Conservation (phyloP, 192 early-diverging fungal genomes). For the Rhizoclosmatium sp. region DNA sequence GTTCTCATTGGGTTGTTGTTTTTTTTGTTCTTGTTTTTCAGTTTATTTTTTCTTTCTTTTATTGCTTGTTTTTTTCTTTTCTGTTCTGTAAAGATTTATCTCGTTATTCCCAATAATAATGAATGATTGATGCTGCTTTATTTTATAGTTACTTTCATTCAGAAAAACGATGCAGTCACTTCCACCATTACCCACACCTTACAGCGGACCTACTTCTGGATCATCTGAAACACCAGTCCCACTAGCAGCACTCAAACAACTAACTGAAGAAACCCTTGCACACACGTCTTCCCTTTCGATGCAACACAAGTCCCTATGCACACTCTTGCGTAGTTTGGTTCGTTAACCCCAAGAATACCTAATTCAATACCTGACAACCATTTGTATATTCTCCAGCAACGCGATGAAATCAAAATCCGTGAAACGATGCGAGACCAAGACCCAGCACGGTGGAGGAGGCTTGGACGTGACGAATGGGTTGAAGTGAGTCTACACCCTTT, state of each 20-base stretch:
- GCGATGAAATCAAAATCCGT: constrained; percentile 12
- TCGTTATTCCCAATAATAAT: too few species aligned
- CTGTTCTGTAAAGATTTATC: not conserved
- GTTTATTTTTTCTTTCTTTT: constrained; percentile 21
- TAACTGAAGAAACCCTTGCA: not conserved
- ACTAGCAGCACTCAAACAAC: not conserved
- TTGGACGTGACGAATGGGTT: constrained; percentile 12
- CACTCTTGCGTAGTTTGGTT: constrained; percentile 6
- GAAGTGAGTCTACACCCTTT: not conserved
- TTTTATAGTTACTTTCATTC: too few species aligned
- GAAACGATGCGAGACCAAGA: not conserved
- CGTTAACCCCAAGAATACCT: not conserved
- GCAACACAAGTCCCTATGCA: not conserved
- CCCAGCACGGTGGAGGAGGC: not conserved
- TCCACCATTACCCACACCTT: not conserved
- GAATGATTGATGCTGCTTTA: too few species aligned
- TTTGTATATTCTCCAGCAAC: not conserved
- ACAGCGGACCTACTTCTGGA: too few species aligned
- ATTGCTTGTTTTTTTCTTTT: not conserved
- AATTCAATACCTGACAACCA: not conserved
- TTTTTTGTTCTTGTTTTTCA: constrained; percentile 5
- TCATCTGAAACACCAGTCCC: not conserved
- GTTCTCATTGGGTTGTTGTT: not conserved
- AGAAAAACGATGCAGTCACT: not conserved
- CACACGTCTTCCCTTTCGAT: not conserved